phyloP scores from a whole-genome alignment of 2,329 filamentous ascomycete species.

The Cladosporium oxysporum region DNA sequence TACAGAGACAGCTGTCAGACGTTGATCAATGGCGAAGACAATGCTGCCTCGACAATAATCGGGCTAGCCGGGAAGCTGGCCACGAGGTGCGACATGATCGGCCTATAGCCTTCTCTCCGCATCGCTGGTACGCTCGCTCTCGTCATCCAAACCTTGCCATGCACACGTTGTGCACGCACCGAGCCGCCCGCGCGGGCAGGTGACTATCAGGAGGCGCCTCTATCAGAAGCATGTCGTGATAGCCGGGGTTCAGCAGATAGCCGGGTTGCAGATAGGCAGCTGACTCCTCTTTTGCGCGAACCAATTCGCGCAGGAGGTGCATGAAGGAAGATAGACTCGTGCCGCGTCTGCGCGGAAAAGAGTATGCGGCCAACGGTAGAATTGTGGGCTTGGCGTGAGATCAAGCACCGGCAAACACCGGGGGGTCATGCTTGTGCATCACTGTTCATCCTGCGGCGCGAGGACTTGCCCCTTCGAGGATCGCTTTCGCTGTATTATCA shows the following conservation, averaged over 20 bases:
- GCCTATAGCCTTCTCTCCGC: slow-evolving; percentile 2
- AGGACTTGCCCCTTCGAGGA: slow-evolving; percentile 13
- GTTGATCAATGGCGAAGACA: neutral
- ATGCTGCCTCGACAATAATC: neutral
- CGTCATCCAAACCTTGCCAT: slow-evolving; percentile 17
- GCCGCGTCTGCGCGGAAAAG: slow-evolving; percentile 16
- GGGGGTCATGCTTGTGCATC: neutral
- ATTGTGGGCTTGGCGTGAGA: slow-evolving; percentile 14
- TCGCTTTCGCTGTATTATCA: neutral
- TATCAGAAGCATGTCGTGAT: slow-evolving; percentile 7
- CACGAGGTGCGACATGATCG: slow-evolving; percentile 16
- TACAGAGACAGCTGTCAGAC: slow-evolving; percentile 4
- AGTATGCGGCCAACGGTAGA: slow-evolving; percentile 2
- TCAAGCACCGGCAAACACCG: neutral
- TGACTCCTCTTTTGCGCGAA: neutral
- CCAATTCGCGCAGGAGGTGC: slow-evolving; percentile 7
- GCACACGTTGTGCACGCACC: slow-evolving; percentile 2
- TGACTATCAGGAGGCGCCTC: neutral
- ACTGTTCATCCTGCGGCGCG: slow-evolving; percentile 6
- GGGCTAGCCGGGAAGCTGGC: neutral
- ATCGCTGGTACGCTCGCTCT: neutral
- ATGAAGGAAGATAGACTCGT: slow-evolving; percentile 11
- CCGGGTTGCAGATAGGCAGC: slow-evolving; percentile 10
- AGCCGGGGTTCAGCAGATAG: neutral
- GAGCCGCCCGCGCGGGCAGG: slow-evolving; percentile 13